A percentile compares a stretch with the other conserved stretches of the same genome.
Conservation (phyloP, 352 stramenopile genomes). For the Globisporangium viniferum region DNA sequence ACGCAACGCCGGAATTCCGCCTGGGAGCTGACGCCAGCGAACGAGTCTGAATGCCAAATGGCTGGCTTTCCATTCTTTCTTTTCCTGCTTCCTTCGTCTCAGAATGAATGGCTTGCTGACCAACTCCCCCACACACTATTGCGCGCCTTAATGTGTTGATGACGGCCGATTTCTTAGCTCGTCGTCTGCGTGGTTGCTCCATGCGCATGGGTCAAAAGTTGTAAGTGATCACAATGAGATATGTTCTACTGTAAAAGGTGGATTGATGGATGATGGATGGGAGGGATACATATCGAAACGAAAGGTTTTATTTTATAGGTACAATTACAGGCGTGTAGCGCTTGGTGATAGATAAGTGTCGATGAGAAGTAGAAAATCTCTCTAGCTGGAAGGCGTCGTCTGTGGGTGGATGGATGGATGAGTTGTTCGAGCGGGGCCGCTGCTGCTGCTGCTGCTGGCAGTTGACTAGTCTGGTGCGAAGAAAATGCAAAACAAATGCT, state of each 20-base stretch:
- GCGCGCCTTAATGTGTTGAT: no score
- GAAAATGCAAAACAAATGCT: neutral
- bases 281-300: neutral
- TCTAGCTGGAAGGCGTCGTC: slow-evolving; percentile 1
- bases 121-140: neutral
- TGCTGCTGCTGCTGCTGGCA: neutral
- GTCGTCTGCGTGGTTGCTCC: no score
- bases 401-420: neutral
- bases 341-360: slow-evolving; percentile 5
- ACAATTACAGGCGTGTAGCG: slow-evolving; percentile 4
- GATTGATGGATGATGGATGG: no score
- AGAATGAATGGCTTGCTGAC: neutral
- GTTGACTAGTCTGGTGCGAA: neutral
- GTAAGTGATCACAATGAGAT: no score
- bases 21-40: neutral
- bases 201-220: no score
- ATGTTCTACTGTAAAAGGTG: no score
- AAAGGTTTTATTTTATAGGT: slow-evolving; percentile 7
- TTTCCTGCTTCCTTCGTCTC: neutral
- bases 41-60: no score
- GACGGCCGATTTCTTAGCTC: no score
- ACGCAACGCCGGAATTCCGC: neutral
- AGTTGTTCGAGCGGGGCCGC: neutral
- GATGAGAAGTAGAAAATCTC: slow-evolving; percentile 8
- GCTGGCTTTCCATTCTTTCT: neutral